Evolutionary conservation across 2,329 filamentous ascomycete species (phyloP).

Genomic region (Ascochyta koolunga): DNA sequence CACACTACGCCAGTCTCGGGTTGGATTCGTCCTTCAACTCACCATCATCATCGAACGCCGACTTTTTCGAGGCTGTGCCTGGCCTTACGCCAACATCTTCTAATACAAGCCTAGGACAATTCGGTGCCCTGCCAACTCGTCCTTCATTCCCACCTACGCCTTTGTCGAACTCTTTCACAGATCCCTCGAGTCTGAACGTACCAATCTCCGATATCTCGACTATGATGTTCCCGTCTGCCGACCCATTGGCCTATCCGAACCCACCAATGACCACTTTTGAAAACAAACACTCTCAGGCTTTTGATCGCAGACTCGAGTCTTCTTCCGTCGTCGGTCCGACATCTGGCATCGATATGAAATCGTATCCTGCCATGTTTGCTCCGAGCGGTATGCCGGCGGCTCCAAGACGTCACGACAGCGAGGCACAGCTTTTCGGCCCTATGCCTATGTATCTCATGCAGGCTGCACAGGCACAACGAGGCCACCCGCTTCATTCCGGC

Average conservation of each 20-base stretch:
- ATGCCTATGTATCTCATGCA: conserved; percentile 75
- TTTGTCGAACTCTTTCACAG: conserved; percentile 37
- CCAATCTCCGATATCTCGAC: conserved; percentile 72
- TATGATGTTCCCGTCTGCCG: conserved; percentile 80
- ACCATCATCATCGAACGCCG: conserved; percentile 33
- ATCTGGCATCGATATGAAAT: conserved; percentile 38
- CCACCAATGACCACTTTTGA: conserved; percentile 70
- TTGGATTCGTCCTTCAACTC: conserved; percentile 36
- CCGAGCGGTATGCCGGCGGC: conserved; percentile 26
- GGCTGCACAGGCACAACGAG: conserved; percentile 37
- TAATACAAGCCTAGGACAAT: conserved; percentile 37
- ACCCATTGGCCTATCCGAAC: conserved; percentile 80
- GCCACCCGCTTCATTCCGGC: conserved; percentile 34
- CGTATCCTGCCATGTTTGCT: conserved; percentile 31
- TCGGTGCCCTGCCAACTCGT: conserved; percentile 33
- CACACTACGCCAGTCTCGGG: conserved; percentile 36
- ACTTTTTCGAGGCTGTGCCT: conserved; percentile 40
- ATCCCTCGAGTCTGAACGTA: conserved; percentile 46
- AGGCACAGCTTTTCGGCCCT: conserved; percentile 74
- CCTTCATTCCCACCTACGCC: conserved; percentile 39
- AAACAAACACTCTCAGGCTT: conserved; percentile 46
- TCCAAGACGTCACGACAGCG: conserved; percentile 60
- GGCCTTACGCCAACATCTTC: conserved; percentile 44
- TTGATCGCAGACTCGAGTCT: conserved; percentile 32
- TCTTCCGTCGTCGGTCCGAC: conserved; percentile 26